Conservation (phyloP, 1,284 basidiomycete species). For the Pseudomicrostroma phylloplanum region DNA sequence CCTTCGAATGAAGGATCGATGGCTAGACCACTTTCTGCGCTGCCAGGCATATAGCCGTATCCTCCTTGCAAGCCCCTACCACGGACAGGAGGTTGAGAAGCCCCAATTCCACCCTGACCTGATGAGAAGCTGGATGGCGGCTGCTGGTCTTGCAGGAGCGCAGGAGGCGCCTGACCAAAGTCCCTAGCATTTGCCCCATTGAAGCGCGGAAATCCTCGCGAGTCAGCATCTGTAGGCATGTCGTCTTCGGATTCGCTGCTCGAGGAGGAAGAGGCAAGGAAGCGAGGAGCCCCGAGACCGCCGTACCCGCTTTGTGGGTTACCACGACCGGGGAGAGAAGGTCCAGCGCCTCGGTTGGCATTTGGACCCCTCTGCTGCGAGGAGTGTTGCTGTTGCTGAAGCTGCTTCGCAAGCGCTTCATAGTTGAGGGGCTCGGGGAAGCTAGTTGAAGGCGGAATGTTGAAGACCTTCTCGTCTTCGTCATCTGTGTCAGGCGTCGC, state of each 20-base stretch:
- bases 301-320: too few species aligned
- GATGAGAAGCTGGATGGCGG: conserved; percentile 7
- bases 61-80: conserved; percentile 21
- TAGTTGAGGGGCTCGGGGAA: not conserved
- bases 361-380: not conserved
- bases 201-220: not conserved
- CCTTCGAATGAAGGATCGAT: conserved; percentile 11
- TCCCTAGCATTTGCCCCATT: not conserved
- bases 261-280: conserved; percentile 12
- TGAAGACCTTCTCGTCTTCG: conserved; percentile 30
- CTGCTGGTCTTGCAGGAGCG: not conserved
- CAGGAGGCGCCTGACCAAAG: too few species aligned
- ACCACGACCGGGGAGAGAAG: too few species aligned
- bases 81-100: conserved; percentile 24
- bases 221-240: not conserved
- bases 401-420: not conserved
- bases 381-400: not conserved
- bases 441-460: not conserved
- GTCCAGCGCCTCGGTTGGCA: too few species aligned
- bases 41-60: conserved; percentile 45
- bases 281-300: conserved; percentile 6
- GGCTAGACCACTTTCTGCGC: conserved; percentile 39
- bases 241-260: conserved; percentile 16
- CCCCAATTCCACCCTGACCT: not conserved
- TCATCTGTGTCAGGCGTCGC: conserved; percentile 30